Percentiles rank a stretch among this genome's conserved stretches.
These are phyloP conservation scores for Rutstroemia sp. DNA, from an alignment of 2,329 filamentous ascomycete species.

Conservation along the genomic window DNA sequence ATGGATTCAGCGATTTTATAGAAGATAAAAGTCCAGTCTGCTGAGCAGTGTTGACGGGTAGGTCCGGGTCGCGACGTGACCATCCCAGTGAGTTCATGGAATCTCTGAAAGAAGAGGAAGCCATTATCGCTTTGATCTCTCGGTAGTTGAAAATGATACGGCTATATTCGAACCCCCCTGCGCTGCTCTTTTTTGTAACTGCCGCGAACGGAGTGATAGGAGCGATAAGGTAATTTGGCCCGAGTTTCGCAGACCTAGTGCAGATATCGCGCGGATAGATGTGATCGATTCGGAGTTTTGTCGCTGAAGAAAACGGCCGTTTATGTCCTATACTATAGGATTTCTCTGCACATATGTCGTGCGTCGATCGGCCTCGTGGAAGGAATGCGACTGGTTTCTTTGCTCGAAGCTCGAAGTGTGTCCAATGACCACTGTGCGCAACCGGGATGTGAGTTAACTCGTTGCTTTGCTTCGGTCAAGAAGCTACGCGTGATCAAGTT, in stretches of 20 bases:
- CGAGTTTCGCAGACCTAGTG: slow-evolving; percentile 4
- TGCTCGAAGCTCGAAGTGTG: slow-evolving; percentile 18
- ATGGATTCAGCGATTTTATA: slow-evolving; percentile 81
- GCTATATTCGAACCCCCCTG: not conserved
- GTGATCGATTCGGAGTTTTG: slow-evolving; percentile 8
- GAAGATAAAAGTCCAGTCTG: slow-evolving; percentile 71
- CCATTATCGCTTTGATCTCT: slow-evolving; percentile 47
- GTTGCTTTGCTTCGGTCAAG: not conserved
- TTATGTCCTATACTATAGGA: slow-evolving; percentile 11
- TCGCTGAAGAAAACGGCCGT: slow-evolving; percentile 8
- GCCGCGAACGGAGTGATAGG: slow-evolving; percentile 9
- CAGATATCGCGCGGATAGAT: slow-evolving; percentile 13
- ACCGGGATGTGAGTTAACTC: slow-evolving; percentile 14
- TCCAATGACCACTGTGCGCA: slow-evolving; percentile 28
- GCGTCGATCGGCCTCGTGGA: slow-evolving; percentile 24
- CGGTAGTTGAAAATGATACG: slow-evolving; percentile 21
- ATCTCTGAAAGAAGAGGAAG: slow-evolving; percentile 82
- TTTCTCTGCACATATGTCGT: slow-evolving; percentile 27
- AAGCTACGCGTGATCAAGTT: slow-evolving; percentile 23
- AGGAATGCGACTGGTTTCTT: slow-evolving; percentile 23
- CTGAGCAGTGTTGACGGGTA: slow-evolving; percentile 65
- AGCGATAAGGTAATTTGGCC: not conserved
- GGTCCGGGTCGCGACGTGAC: slow-evolving; percentile 75
- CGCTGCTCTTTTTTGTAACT: not conserved
- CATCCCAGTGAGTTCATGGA: slow-evolving; percentile 93